phyloP scores from a whole-genome alignment of 495 filamentous ascomycete species.

The Penicillium coprophilum region DNA sequence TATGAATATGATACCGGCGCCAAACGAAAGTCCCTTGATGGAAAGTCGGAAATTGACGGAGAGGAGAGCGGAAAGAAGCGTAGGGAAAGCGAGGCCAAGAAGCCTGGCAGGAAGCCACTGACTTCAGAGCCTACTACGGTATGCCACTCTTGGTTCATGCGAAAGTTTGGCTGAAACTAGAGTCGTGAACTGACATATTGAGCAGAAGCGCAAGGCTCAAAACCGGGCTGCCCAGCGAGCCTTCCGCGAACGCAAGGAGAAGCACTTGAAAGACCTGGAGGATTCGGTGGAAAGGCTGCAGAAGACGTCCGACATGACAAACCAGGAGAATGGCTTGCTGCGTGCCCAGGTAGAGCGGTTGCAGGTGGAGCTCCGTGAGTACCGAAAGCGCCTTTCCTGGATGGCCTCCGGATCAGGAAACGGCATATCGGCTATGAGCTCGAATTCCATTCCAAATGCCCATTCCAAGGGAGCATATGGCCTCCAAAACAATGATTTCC shows the following conservation, averaged over 20 bases:
- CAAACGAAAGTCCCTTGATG: constrained; percentile 77
- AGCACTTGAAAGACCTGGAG: constrained; percentile 93
- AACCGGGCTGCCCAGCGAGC: constrained; percentile 96
- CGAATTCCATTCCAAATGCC: constrained; percentile 42
- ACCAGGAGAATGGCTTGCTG: constrained; percentile 81
- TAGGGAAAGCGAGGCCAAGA: constrained; percentile 82
- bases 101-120: constrained; percentile 92
- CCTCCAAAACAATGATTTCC: constrained; percentile 75
- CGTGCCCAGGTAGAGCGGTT: constrained; percentile 85
- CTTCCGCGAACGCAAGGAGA: constrained; percentile 97
- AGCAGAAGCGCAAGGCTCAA: constrained; percentile 95
- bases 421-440: constrained; percentile 49
- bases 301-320: constrained; percentile 77
- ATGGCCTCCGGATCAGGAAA: constrained; percentile 45
- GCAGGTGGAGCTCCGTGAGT: constrained; percentile 81
- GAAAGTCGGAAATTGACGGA: constrained; percentile 64
- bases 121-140: constrained; percentile 95
- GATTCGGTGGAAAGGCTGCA: constrained; percentile 92
- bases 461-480: constrained; percentile 43
- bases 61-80: constrained; percentile 73
- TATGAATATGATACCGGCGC: constrained; percentile 58
- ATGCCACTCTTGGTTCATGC: constrained; percentile 38
- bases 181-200: constrained; percentile 43
- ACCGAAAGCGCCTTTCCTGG: constrained; percentile 78
- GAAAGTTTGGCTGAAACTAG: neutral